A percentile compares a stretch with the other conserved stretches of the same genome.
These are phyloP conservation scores for Lagenaria siceraria DNA, from an alignment of 306 rosid genomes.

Conservation along the genomic window DNA sequence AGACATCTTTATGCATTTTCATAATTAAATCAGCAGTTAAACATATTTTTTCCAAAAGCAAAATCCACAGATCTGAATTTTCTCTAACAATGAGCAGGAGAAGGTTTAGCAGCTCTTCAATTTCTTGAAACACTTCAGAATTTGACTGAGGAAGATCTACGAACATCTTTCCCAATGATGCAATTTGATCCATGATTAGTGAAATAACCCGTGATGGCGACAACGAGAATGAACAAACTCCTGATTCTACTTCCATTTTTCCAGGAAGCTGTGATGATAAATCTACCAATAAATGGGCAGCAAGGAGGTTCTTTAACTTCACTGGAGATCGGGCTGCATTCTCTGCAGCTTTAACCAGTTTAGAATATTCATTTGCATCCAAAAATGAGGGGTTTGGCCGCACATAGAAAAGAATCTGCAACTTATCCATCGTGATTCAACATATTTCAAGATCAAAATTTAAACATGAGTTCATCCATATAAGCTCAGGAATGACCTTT, in stretches of 20 bases:
- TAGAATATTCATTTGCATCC: conserved; percentile 18
- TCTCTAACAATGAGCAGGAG: conserved; percentile 25
- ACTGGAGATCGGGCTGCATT: conserved; percentile 17
- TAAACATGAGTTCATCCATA: neutral
- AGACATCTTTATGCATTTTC: neutral
- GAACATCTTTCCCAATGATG: conserved; percentile 17
- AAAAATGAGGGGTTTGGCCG: conserved; percentile 6
- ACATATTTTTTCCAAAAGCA: conserved; percentile 29
- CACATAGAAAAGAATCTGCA: conserved; percentile 31
- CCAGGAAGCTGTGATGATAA: conserved; percentile 18
- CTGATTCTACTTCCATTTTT: conserved; percentile 10
- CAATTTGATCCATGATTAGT: conserved; percentile 35
- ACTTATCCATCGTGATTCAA: conserved; percentile 10
- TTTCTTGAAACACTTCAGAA: conserved; percentile 17
- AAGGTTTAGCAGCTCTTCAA: conserved; percentile 20
- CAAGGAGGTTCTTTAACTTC: conserved; percentile 16
- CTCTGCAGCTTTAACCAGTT: conserved; percentile 24
- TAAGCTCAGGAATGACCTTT: conserved; percentile 24
- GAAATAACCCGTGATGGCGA: conserved; percentile 24
- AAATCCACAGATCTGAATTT: conserved; percentile 19
- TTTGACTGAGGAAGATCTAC: conserved; percentile 17
- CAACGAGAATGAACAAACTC: conserved; percentile 14
- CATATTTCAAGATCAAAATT: conserved; percentile 3
- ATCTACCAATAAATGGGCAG: conserved; percentile 27
- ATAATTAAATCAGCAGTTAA: conserved; percentile 19